A percentile compares a stretch with the other conserved stretches of the same genome.
Evolutionary conservation across 306 rosid species (phyloP).

Genomic region (Citrullus colocynthis): DNA sequence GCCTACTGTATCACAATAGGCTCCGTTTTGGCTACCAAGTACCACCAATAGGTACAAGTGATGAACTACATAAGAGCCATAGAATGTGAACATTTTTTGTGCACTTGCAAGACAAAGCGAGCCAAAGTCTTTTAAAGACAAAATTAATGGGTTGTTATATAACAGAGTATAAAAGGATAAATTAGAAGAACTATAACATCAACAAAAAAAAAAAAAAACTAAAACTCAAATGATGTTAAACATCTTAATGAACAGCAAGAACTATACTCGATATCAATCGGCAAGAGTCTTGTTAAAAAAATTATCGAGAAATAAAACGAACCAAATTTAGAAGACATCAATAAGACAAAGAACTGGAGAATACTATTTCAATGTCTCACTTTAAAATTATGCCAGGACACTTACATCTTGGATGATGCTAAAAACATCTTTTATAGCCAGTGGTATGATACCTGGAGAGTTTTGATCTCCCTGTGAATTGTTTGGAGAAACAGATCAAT

Average conservation of each 20-base stretch:
- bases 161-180: background rate
- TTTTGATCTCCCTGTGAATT: conserved; percentile 80
- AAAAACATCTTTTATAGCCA: conserved; percentile 98
- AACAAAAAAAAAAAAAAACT: background rate
- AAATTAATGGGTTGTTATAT: background rate
- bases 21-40: background rate
- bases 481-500: conserved; percentile 8
- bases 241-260: background rate
- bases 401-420: conserved; percentile 97
- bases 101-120: background rate
- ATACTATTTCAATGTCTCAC: background rate
- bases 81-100: background rate
- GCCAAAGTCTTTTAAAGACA: background rate
- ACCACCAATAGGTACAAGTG: background rate
- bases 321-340: background rate
- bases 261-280: background rate
- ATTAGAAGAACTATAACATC: background rate
- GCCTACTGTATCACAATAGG: background rate
- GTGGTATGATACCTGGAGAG: conserved; percentile 86
- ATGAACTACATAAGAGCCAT: background rate
- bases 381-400: conserved; percentile 4
- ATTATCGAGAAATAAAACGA: background rate
- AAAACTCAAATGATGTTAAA: background rate
- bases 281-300: background rate
- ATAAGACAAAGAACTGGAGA: background rate